Base-by-base conservation (phyloP, 1,284 basidiomycete species). In the Jaminaea rosea region DNA sequence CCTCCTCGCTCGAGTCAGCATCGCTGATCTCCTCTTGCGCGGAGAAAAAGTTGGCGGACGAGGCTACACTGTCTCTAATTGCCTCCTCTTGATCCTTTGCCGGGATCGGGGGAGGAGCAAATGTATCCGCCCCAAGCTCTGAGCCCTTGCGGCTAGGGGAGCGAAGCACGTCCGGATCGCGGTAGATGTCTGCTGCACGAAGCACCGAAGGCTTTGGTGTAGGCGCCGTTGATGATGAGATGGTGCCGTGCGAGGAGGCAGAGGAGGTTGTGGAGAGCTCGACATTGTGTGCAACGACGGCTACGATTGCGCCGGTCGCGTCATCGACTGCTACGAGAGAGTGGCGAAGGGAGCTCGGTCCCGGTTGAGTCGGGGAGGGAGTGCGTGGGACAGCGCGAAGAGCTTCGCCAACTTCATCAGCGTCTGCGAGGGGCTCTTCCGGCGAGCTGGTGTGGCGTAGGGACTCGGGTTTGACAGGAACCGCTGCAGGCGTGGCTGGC, bases 301-400 rank as follows among this genome's bases (percentile, higher is more conserved):
- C 55, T 24, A 64, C 24, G 29, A 67, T 56, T 26, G 61, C 53
- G 15, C 65, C 63, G 2, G 61, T 66, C 31, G 60, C 50, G 26
- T 66, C 60, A 47, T 67, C 65, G 27, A 67, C 54, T 9, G 63
- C 63, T 4, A 67, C 59, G 10, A 67, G 49, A 51, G 53, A 58
- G 51, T 65, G 59, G 10, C 62, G 51, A 3, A 47, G 17, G 6
- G 7, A 36, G 21, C 17, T 37, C 28, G 0, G 49, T 15, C 26
- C 47, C 48, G 15, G 15, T 24, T 19, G 49, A 24, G 19, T 37
- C 32, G 28, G 49, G 49, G 7, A 49, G 34, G 19, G 44, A 32
- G 23, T 49, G 37, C 47, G 28, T 3, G 62, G 62, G 13, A 55
- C 59, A n/a, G n/a, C n/a, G n/a, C n/a, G n/a, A n/a, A n/a, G n/a